Evolutionary conservation across 2,329 filamentous ascomycete species (phyloP).

Genomic region (Pestalotiopsis sp.): DNA sequence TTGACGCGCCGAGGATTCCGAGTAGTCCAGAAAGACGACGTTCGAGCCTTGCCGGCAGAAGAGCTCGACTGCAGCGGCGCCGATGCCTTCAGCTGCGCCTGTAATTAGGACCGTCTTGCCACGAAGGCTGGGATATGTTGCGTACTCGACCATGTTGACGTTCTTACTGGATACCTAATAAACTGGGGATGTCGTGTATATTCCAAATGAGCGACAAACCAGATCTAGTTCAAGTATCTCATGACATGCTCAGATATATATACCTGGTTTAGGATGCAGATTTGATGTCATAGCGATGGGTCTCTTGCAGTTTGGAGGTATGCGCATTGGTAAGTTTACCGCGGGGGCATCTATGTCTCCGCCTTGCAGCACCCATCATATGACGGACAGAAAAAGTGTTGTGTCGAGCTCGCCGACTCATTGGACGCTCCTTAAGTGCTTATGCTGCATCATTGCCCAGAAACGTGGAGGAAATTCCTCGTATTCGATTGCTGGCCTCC

Average conservation of each 20-base stretch:
- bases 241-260: background rate
- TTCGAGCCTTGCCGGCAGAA: conserved; percentile 46
- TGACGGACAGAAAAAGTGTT: background rate
- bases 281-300: background rate
- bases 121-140: conserved; percentile 42
- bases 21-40: conserved; percentile 46
- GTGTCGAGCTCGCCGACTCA: background rate
- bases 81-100: conserved; percentile 49
- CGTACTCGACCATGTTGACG: conserved; percentile 23
- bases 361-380: background rate
- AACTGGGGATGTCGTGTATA: background rate
- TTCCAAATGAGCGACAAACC: background rate
- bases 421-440: background rate
- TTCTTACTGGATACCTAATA: background rate
- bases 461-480: background rate
- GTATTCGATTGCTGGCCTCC: background rate
- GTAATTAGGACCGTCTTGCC: conserved; percentile 44
- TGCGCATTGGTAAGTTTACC: background rate
- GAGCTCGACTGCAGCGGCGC: conserved; percentile 42
- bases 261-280: background rate
- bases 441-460: background rate
- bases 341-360: background rate
- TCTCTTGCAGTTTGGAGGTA: background rate
- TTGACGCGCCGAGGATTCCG: conserved; percentile 29
- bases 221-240: background rate